Evolutionary conservation across 1,284 basidiomycete genomes (phyloP).

Genomic region (Butyriboletus appendiculatus): DNA sequence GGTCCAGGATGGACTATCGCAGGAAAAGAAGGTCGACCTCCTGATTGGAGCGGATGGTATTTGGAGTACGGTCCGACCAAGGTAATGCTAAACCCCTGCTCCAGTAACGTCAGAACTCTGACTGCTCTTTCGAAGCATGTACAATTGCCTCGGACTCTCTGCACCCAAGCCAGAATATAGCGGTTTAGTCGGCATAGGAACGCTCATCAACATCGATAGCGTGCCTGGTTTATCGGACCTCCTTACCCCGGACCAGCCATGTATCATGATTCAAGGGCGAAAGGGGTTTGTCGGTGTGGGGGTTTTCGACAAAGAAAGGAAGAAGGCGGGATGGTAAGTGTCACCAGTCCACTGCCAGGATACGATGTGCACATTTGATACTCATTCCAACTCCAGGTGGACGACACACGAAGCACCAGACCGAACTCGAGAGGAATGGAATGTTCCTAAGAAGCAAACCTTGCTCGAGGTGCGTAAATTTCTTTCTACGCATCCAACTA

Average conservation of each 20-base stretch:
- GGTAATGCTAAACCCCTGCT: slow-evolving; percentile 9
- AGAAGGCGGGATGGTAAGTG: slow-evolving; percentile 29
- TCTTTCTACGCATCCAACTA: not conserved
- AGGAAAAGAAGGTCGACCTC: slow-evolving; percentile 31
- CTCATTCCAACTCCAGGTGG: slow-evolving; percentile 24
- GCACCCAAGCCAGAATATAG: slow-evolving; percentile 32
- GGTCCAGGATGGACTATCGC: slow-evolving; percentile 18
- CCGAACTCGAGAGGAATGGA: slow-evolving; percentile 33
- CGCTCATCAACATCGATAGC: slow-evolving; percentile 17
- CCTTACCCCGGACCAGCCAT: slow-evolving; percentile 24
- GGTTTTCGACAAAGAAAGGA: slow-evolving; percentile 27
- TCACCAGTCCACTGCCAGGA: not conserved
- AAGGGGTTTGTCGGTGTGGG: slow-evolving; percentile 32
- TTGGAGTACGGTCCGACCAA: slow-evolving; percentile 33
- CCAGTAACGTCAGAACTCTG: not conserved
- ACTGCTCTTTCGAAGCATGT: slow-evolving; percentile 25
- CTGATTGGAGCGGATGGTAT: slow-evolving; percentile 37
- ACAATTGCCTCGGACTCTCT: slow-evolving; percentile 17
- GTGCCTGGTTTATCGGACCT: slow-evolving; percentile 24
- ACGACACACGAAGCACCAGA: slow-evolving; percentile 30
- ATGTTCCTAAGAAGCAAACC: slow-evolving; percentile 24
- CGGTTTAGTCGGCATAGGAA: slow-evolving; percentile 31
- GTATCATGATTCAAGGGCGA: slow-evolving; percentile 33
- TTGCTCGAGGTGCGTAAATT: slow-evolving; percentile 18
- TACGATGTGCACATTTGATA: not conserved